Evolutionary conservation across 2,329 filamentous ascomycete genomes (phyloP), one percentile per base, ranked within the genome.

Genomic region (Fusarium bulbicola): DNA sequence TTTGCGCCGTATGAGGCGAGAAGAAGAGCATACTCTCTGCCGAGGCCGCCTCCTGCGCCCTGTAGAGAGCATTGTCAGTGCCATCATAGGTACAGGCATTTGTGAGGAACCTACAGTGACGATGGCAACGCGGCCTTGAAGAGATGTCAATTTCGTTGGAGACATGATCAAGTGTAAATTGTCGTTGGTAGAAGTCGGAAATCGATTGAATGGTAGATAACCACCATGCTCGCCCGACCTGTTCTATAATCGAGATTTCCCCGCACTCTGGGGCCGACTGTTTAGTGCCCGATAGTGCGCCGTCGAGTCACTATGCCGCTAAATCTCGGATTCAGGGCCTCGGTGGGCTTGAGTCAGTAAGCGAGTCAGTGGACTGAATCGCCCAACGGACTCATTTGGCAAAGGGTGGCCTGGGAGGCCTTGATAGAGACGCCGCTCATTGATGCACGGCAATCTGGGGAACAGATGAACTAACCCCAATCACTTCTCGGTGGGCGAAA

Each of bases 81-180:
- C 5, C 20, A 30, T 30, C 2, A 16, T 12, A 6, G 8, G 6
- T 34, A 24, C 6, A 14, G 0, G 2, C 6, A n/a, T 3, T 4
- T 0, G 6, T 3, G 0, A 5, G 1, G 1, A 24, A 26, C 49
- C 4, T 15, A 52, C 49, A 26, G 49, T 52, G 2, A 52, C 30
- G 12, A 52, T 52, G 49, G 49, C 49, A 26, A 52, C 32, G 32
- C 16, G 49, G 12, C 49, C 32, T 26, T 52, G 49, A 6, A 52
- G 16, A 24, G 32, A 52, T 14, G 30, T 20, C 8, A 52, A 20
- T 15, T 36, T 52, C 3, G 16, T 10, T 26, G 20, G 21, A 3
- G 47, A 20, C 47, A 52, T 52, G 47, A 8, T 20, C 8, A 36
- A n/a, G 11, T 6, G 21, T 5, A 18, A 49, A 3, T 24, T 32